Evolutionary conservation across 495 filamentous ascomycete species (phyloP).

Genomic region (Aspergillus haitiensis): DNA sequence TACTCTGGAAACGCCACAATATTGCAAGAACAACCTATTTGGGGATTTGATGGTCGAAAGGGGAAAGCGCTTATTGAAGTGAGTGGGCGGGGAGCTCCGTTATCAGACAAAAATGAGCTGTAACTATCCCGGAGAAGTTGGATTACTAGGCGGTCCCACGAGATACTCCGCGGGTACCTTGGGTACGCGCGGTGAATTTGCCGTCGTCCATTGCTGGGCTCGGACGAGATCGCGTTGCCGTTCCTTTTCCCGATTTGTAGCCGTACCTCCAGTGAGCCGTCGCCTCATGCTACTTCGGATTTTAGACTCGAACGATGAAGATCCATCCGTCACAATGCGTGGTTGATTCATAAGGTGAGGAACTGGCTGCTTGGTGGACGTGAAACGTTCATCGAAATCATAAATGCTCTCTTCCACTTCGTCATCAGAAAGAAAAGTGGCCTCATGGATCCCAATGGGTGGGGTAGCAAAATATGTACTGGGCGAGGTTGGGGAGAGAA

Average conservation of each 20-base stretch:
- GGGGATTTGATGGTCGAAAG: not conserved
- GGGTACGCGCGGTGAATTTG: conserved; percentile 59
- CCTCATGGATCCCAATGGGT: conserved; percentile 36
- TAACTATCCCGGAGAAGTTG: conserved; percentile 39
- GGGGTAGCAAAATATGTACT: conserved; percentile 29
- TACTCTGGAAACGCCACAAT: not conserved
- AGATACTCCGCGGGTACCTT: conserved; percentile 63
- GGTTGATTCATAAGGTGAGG: conserved; percentile 48
- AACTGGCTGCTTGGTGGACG: conserved; percentile 48
- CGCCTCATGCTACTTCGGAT: conserved; percentile 66
- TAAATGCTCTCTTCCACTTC: conserved; percentile 51
- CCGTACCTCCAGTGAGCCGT: conserved; percentile 62
- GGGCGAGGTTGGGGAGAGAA: conserved; percentile 45
- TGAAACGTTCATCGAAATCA: conserved; percentile 49
- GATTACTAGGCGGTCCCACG: conserved; percentile 40
- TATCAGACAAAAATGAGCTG: not conserved
- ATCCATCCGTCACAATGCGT: conserved; percentile 48
- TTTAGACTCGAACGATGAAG: conserved; percentile 68
- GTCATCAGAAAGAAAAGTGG: conserved; percentile 59
- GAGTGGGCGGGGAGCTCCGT: too few relatives aligned
- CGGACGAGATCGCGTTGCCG: conserved; percentile 59
- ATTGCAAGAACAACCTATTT: not conserved
- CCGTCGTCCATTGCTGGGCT: conserved; percentile 49
- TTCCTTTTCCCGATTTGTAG: conserved; percentile 56
- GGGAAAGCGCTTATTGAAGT: too few relatives aligned